Evolutionary conservation across 2,329 filamentous ascomycete genomes (phyloP), one percentile per base, ranked within the genome.

Genomic region (Fonsecaea multimorphosa): DNA sequence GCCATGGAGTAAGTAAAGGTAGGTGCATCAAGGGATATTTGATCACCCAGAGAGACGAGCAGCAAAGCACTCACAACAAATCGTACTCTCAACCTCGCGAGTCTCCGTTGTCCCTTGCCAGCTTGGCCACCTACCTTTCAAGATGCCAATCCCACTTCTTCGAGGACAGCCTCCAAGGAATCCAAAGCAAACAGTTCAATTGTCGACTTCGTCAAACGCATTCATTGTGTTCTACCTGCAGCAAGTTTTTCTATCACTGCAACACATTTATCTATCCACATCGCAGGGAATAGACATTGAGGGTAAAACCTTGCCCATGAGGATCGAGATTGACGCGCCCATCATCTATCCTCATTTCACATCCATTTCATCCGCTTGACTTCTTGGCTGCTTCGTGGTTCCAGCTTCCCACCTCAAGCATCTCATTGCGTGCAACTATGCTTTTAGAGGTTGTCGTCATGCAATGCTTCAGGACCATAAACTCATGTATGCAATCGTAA

Each of bases 401-500:
- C 49, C 58, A 24, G 29, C n/a, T 46, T 53, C 34, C 52, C 29
- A 31, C 52, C 56, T 57, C 60, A 40, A 59, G 65, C 55, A 52
- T 52, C 44, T 64, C 54, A 36, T 65, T 54, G 54, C 46, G 46
- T 64, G 49, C 19, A 52, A 53, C 31, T 24, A 38, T 54, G 31
- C 29, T 57, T 64, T 68, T 63, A 24, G 38, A 24, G 31, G 53
- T 61, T 49, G 57, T 57, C 32, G 32, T 62, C 52, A 58, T 63
- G 46, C 57, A 64, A 68, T 66, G 66, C 66, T 27, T 63, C 60
- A 61, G 34, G 61, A 62, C 67, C 67, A 60, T 57, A 63, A 63
- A 38, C 40, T 56, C 29, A 46, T 53, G 58, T 63, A 67, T 70
- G 66, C 61, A 61, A 58, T 56, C 68, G 66, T 68, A 68, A 67